Evolutionary conservation across 2,329 filamentous ascomycete genomes (phyloP), one percentile per base, ranked within the genome.

Genomic region (Ascosphaera aggregata): DNA sequence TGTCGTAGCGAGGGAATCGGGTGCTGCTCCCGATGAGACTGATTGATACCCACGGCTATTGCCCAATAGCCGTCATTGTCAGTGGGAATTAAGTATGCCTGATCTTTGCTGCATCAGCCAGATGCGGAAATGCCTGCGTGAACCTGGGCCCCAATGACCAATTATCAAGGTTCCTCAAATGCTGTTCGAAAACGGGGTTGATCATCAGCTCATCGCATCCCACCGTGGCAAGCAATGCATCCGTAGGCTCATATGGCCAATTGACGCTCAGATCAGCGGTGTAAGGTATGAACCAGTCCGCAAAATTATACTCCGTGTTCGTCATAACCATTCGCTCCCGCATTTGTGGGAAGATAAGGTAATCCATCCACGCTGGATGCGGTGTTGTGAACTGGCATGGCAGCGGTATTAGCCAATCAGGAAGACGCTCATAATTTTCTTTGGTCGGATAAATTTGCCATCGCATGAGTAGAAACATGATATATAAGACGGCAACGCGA

Each of bases 391-490:
- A 57, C 51, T 92, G 82, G 4, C 66, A 66, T 0, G 69, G 64
- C 1, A 67, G 61, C 1, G 84, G 82, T 0, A 66, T 67, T 31
- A 75, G 59, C 72, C 78, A 92, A 3, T 72, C 64, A 0, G 84
- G 82, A 9, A 93, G 59, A 3, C 77, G 67, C 18, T 81, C 71
- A 54, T 79, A 85, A 57, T 84, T 91, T 47, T 84, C 76, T 43
- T 67, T 66, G 0, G 80, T 80, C 0, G 82, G 81, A 19, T 71
- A 71, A 41, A 92, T 77, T 52, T 81, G 74, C 80, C 84, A 93
- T 34, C 76, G 70, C 75, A 89, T 81, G 45, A 84, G 53, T 22
- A 85, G 66, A 56, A 91, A 92, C 80, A 92, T 91, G 51, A 77
- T 62, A 53, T 85, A 91, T 5, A 92, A 65, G 4, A 81, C 72